Base-by-base conservation (phyloP, 495 filamentous ascomycete species). In the Penicillium argentinense region DNA sequence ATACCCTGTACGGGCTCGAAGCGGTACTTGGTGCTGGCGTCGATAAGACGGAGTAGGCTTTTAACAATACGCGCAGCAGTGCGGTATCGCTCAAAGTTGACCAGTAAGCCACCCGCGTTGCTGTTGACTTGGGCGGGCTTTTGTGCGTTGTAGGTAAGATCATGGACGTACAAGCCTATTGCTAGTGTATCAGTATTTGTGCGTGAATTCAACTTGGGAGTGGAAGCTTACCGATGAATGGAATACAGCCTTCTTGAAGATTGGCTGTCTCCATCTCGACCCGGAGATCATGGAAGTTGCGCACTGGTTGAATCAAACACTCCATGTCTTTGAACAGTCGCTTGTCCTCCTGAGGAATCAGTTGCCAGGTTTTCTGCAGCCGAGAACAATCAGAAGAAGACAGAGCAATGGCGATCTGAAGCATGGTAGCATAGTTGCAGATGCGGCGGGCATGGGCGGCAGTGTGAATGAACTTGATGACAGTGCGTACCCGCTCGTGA, bases 361-460 rank as follows among this genome's bases (percentile, higher is more conserved):
- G 72, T 3, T 76, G 68, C 95, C 95, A 99, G 0, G 95, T 97
- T 45, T 73, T 80, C 23, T 76, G 73, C 23, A 99, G 76, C 28
- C 91, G 78, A 17, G 84, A 69, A 43, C 90, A 79, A 53, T 97
- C 90, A 28, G 86, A 83, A 3, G 86, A 91, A 18, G 90, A 85
- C 24, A 99, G 73, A 1, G 95, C 95, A 49, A 97, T 87, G 3
- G 90, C 87, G 56, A 99, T 81, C 62, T 99, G 95, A 25, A 88
- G 85, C 88, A 97, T 89, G 9, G 95, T 97, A 14, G 95, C 93
- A 63, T 91, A 99, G 61, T 99, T 99, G 57, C 89, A 87, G 37
- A 93, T 83, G 27, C 79, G 83, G 45, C 91, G 81, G 37, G 88
- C 88, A 66, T 96, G 87, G 0, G 80, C 77, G 4, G 95, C 95